Evolutionary conservation across 768 basidiomycete species (phyloP), one percentile per base, ranked within the genome.

Genomic region (Gloeopeniophorella convolvens): DNA sequence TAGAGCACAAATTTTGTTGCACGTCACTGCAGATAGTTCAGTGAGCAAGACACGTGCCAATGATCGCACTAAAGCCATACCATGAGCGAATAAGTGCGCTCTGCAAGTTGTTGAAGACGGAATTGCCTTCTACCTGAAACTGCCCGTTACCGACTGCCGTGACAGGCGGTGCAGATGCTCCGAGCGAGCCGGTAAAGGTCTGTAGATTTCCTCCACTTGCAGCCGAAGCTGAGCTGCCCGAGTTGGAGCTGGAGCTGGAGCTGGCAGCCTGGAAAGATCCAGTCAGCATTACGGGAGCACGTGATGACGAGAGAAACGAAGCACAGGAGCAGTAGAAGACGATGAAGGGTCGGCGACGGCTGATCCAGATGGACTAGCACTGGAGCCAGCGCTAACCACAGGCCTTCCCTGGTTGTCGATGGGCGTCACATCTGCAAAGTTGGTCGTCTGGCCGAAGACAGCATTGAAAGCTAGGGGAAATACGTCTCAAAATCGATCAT

Each of bases 1-100:
- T 68, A 5, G 77, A 76, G 60, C 79, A 83, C 57, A 72, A 57
- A 65, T 83, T 83, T 58, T 77, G 71, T 65, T 81, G 79, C 5
- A 79, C 69, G 60, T 77, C 74, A 61, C 76, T 40, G 23, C 13
- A 24, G 13, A 40, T 10, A n/a, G 12, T 15, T 40, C 3, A 40
- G 39, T 4, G 23, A 23, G 23, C 13, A 23, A 23, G 13, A 23
- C 23, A 24, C 11, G 21, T 10, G 13, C 21, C 13, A 24, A 5
- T 15, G 15, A 8, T 13, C 21, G 26, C 7, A 10, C 10, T 24
- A n/a, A 40, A 3, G 39, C 21, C 39, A 24, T 40, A 40, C 39
- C 39, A 79, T 37, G 74, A 76, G 35, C 80, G 74, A 15, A 59
- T 62, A 40, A 79, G 56, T 7, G 80, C 79, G 54, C 65, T 72